phyloP scores from a whole-genome alignment of 495 filamentous ascomycete species.

The Durotheca rogersii region DNA sequence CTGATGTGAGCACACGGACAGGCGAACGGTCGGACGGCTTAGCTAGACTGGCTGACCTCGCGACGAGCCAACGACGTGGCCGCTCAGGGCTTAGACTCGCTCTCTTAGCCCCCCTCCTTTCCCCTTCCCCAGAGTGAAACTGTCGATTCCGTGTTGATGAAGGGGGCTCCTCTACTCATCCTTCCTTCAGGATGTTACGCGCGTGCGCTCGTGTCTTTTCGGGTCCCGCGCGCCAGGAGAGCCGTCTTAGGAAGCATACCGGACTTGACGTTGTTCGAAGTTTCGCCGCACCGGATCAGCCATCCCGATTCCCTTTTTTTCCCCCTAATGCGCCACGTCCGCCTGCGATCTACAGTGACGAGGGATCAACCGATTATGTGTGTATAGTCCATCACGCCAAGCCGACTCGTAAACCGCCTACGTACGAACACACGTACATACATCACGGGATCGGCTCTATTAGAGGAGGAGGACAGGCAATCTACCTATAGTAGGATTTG shows the following conservation, averaged over 20 bases:
- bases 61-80: background rate
- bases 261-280: slow-evolving; percentile 4
- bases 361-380: slow-evolving; percentile 18
- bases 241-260: slow-evolving; percentile 1
- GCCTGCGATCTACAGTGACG: slow-evolving; percentile 16
- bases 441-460: slow-evolving; percentile 23
- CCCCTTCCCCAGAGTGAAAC: too few relatives aligned
- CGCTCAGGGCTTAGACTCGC: background rate
- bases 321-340: slow-evolving; percentile 3
- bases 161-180: slow-evolving; percentile 3
- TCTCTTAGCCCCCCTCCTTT: too few relatives aligned
- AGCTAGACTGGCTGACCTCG: background rate
- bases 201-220: background rate
- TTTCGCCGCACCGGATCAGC: slow-evolving; percentile 18
- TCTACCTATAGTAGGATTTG: slow-evolving; percentile 19
- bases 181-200: slow-evolving; percentile 22
- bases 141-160: slow-evolving; percentile 1
- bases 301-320: slow-evolving; percentile 6
- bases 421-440: slow-evolving; percentile 13
- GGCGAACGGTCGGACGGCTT: too few relatives aligned
- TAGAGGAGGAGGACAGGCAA: too few relatives aligned
- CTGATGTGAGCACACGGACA: too few relatives aligned
- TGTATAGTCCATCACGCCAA: slow-evolving; percentile 30
- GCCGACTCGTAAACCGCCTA: slow-evolving; percentile 22
- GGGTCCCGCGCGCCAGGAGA: background rate